These are phyloP conservation scores for Colletotrichum melonis DNA, from an alignment of 2,329 filamentous ascomycete genomes.

Conservation along the genomic window DNA sequence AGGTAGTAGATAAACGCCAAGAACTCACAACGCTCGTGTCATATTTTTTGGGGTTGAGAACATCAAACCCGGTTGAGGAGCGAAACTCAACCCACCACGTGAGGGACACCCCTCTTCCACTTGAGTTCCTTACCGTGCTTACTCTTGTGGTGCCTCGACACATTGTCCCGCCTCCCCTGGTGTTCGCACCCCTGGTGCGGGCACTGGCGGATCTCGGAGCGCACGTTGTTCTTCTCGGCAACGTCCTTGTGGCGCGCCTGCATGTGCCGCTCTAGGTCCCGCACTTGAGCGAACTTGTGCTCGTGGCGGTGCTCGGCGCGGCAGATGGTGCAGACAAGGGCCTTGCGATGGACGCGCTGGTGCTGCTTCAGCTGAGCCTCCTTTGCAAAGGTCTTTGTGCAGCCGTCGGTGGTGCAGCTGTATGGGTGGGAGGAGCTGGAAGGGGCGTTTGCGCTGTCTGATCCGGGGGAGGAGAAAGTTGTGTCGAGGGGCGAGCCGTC, in stretches of 20 bases:
- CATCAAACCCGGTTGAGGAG: too few relatives aligned
- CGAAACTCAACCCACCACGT: slow-evolving; percentile 29
- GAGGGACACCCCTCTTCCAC: slow-evolving; percentile 35
- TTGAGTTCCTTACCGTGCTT: slow-evolving; percentile 37
- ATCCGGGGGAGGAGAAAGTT: slow-evolving; percentile 5
- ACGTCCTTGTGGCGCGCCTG: slow-evolving; percentile 36
- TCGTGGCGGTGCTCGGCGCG: slow-evolving; percentile 30
- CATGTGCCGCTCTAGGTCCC: slow-evolving; percentile 38
- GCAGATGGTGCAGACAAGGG: slow-evolving; percentile 36
- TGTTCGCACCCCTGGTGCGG: slow-evolving; percentile 35
- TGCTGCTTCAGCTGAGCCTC: slow-evolving; percentile 38
- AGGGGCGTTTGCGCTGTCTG: slow-evolving; percentile 13
- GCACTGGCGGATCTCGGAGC: slow-evolving; percentile 36
- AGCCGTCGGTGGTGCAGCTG: slow-evolving; percentile 32
- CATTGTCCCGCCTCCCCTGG: slow-evolving; percentile 35
- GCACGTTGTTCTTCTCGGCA: slow-evolving; percentile 30
- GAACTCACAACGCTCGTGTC: slow-evolving; percentile 24
- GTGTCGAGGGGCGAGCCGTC: slow-evolving; percentile 18
- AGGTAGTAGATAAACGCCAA: slow-evolving; percentile 16
- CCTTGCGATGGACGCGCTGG: slow-evolving; percentile 37
- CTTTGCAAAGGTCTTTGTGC: slow-evolving; percentile 36
- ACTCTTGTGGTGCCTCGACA: slow-evolving; percentile 37
- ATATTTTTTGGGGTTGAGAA: not conserved
- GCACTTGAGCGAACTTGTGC: slow-evolving; percentile 38
- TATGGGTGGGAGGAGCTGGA: slow-evolving; percentile 12